Percentiles rank a stretch among this genome's conserved stretches.
Conservation (phyloP, 73 alveolate species). For the Tetrahymena borealis region DNA sequence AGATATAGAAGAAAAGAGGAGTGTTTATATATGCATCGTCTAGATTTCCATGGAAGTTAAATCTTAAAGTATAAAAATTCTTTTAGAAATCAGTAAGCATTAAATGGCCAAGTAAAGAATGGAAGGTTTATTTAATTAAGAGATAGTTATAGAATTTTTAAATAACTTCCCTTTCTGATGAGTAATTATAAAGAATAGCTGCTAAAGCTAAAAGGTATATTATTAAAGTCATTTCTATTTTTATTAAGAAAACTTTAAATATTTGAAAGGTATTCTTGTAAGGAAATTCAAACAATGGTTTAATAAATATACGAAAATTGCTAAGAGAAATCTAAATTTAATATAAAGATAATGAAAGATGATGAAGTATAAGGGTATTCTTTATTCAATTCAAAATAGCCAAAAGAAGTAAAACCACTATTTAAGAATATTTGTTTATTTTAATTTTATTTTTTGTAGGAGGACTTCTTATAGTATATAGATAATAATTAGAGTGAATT, state of each 20-base stretch:
- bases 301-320: not conserved
- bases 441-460: not conserved
- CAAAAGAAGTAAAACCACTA: not conserved
- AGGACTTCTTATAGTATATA: not conserved
- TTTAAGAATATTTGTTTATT: not conserved
- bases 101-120: not conserved
- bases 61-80: not conserved
- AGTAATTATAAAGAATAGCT: not conserved
- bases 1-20: not conserved
- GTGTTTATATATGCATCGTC: not conserved
- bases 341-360: not conserved
- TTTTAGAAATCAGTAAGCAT: not conserved
- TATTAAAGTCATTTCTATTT: not conserved
- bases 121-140: not conserved
- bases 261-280: not conserved
- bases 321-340: not conserved
- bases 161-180: not conserved
- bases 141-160: not conserved
- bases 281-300: not conserved
- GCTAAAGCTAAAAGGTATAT: not conserved
- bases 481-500: not conserved
- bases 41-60: not conserved
- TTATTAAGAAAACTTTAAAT: not conserved
- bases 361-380: not conserved
- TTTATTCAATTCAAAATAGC: not conserved